Evolutionary conservation across 225 moss, liverwort and hornwort species (phyloP).

Genomic region (Polytrichum formosum): DNA sequence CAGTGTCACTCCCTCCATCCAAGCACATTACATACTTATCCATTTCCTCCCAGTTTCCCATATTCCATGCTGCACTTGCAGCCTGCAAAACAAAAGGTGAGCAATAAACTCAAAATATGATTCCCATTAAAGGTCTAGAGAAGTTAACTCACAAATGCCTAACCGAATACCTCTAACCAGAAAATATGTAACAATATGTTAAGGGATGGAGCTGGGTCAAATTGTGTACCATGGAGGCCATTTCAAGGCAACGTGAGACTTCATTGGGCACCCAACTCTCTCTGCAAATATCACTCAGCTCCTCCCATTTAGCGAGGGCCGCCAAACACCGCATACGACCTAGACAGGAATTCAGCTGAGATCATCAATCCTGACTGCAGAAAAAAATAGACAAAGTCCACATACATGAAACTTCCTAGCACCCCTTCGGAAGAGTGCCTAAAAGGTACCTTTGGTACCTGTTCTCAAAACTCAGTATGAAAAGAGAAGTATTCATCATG

Average conservation of each 20-base stretch:
- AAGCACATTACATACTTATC: slow-evolving; percentile 74
- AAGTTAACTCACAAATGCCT: no score
- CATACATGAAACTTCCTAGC: not conserved
- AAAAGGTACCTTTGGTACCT: no score
- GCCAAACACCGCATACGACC: slow-evolving; percentile 98
- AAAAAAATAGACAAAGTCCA: not conserved
- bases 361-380: not conserved
- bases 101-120: no score
- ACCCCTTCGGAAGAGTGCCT: not conserved
- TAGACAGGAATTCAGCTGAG: slow-evolving; percentile 23
- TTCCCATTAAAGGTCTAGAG: no score
- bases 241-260: slow-evolving; percentile 80
- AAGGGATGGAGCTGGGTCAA: no score
- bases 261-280: slow-evolving; percentile 89
- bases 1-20: slow-evolving; percentile 74
- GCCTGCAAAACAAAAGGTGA: slow-evolving; percentile 42
- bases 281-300: slow-evolving; percentile 77
- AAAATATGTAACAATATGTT: no score
- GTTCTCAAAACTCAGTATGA: no score
- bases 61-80: slow-evolving; percentile 98
- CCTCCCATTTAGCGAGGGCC: slow-evolving; percentile 93
- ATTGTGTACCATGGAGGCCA: slow-evolving; percentile 85
- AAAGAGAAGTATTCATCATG: no score
- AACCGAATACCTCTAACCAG: no score
- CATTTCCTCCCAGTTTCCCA: slow-evolving; percentile 99